phyloP scores from a whole-genome alignment of 768 basidiomycete species.

The Symmetrospora coprosmae region DNA sequence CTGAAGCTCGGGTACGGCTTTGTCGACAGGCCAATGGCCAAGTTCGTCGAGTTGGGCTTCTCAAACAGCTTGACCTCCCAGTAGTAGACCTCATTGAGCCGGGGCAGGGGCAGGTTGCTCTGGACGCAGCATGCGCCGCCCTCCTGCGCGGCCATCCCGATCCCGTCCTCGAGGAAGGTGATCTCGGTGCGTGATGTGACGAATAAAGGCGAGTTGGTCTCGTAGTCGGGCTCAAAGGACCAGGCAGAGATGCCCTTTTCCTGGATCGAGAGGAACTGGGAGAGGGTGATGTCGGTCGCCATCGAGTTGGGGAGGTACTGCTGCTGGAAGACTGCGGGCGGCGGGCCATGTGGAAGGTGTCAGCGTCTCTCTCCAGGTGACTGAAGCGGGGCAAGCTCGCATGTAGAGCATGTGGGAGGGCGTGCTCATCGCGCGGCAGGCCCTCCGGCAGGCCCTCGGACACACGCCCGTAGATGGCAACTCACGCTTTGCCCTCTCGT shows the following conservation, averaged over 20 bases:
- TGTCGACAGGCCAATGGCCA: conserved; percentile 87
- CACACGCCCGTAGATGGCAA: conserved; percentile 2
- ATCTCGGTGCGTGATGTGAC: conserved; percentile 94
- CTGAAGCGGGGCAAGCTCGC: no score
- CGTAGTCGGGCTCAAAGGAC: conserved; percentile 98
- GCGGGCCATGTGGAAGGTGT: no score
- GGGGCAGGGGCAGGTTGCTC: conserved; percentile 89
- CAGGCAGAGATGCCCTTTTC: conserved; percentile 99
- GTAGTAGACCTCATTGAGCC: conserved; percentile 97
- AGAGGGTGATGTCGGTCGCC: conserved; percentile 92
- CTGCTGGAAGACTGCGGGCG: conserved; percentile 43
- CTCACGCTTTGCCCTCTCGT: conserved; percentile 75
- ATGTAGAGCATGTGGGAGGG: background rate
- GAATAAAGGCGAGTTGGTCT: conserved; percentile 67
- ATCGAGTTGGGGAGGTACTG: conserved; percentile 85
- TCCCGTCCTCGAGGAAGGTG: conserved; percentile 59
- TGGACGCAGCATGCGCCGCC: conserved; percentile 87
- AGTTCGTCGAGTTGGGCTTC: conserved; percentile 67
- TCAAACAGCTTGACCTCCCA: conserved; percentile 99
- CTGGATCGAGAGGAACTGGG: conserved; percentile 96
- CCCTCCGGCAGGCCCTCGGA: background rate
- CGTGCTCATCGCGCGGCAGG: background rate
- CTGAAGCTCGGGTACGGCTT: conserved; percentile 94
- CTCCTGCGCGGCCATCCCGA: conserved; percentile 55
- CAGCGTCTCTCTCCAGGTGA: no score